These are phyloP conservation scores for Alternaria incomplexa DNA, from an alignment of 2,329 filamentous ascomycete species.

Conservation along the genomic window DNA sequence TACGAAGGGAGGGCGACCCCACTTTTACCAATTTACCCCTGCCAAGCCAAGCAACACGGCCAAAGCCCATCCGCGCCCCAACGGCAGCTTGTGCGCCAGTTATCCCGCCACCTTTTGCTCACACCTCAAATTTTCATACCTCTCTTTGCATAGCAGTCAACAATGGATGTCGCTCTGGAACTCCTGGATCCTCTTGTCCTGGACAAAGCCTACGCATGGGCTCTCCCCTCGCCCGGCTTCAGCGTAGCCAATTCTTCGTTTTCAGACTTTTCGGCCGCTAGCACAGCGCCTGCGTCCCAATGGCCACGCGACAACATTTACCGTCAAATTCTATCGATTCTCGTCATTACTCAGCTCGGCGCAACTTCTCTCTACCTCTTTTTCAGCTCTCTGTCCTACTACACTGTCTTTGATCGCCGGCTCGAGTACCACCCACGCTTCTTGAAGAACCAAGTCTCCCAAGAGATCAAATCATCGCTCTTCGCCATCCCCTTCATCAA, in stretches of 20 bases:
- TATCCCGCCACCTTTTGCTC: slow-evolving; percentile 3
- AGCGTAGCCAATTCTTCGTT: slow-evolving; percentile 2
- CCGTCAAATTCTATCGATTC: slow-evolving; percentile 8
- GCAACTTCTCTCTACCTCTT: slow-evolving; percentile 8
- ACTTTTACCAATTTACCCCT: slow-evolving; percentile 6
- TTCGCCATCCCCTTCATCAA: slow-evolving; percentile 8
- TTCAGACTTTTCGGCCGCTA: background rate
- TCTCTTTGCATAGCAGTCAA: slow-evolving; percentile 4
- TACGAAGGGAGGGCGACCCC: background rate
- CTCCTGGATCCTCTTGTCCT: slow-evolving; percentile 11
- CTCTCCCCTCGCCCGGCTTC: background rate
- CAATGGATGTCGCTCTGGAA: slow-evolving; percentile 12
- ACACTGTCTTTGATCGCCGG: slow-evolving; percentile 6
- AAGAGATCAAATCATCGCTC: slow-evolving; percentile 9
- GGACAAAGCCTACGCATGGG: slow-evolving; percentile 14
- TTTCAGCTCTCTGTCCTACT: slow-evolving; percentile 11
- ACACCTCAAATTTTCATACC: slow-evolving; percentile 5
- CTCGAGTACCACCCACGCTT: slow-evolving; percentile 12
- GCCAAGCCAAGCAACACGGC: slow-evolving; percentile 10
- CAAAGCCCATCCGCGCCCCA: slow-evolving; percentile 1
- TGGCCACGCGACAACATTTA: slow-evolving; percentile 14
- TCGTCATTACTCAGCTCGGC: slow-evolving; percentile 7
- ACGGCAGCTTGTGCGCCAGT: slow-evolving; percentile 3
- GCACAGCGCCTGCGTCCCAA: slow-evolving; percentile 1
- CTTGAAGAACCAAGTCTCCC: slow-evolving; percentile 10